A percentile compares a stretch with the other conserved stretches of the same genome.
phyloP scores from a whole-genome alignment of 306 rosid species.

The Fragaria vesca region DNA sequence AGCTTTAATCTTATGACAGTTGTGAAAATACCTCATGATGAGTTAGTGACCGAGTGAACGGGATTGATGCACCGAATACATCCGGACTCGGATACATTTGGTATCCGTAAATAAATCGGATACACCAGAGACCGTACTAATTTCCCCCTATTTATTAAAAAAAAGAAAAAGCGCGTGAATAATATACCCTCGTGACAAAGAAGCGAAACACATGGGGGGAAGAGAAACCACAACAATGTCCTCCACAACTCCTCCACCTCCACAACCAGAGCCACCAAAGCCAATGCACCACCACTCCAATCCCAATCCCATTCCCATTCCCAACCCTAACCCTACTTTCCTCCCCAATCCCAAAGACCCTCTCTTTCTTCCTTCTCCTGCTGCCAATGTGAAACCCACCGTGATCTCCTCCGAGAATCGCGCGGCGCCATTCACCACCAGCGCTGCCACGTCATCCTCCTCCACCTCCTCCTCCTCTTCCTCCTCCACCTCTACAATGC shows the following conservation, averaged over 20 bases:
- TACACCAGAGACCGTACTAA: no score
- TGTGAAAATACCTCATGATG: no score
- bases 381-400: neutral
- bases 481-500: conserved; percentile 24
- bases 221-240: conserved; percentile 4
- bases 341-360: neutral
- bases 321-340: conserved; percentile 8
- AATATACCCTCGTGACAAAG: conserved; percentile 14
- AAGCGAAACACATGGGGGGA: conserved; percentile 31
- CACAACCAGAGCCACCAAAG: neutral
- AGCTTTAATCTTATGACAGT: no score
- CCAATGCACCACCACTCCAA: conserved; percentile 34
- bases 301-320: conserved; percentile 8
- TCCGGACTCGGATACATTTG: no score
- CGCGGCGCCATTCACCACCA: conserved; percentile 15
- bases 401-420: neutral
- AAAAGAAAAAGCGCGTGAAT: neutral
- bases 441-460: conserved; percentile 20
- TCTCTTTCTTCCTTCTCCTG: neutral
- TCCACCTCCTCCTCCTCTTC: conserved; percentile 12
- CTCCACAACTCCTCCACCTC: neutral
- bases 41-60: no score
- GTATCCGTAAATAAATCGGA: no score
- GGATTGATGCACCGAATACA: no score
- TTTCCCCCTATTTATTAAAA: no score